Base-by-base conservation (phyloP, 2,329 filamentous ascomycete genomes). In the Neofusicoccum laricinum region DNA sequence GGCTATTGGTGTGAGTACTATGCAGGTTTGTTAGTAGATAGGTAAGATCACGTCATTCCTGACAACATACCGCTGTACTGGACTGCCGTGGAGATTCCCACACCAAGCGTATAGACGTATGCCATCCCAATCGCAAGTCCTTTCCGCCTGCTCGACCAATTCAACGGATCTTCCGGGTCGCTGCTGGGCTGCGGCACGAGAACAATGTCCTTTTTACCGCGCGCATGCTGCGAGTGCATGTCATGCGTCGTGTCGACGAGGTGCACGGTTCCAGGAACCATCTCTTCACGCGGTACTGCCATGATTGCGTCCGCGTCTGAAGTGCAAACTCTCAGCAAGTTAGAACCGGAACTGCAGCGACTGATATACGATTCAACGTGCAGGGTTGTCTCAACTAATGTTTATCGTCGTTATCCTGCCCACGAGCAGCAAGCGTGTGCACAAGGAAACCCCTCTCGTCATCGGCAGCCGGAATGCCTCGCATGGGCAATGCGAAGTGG, bases 1-100 rank as follows among this genome's bases (percentile, higher is more conserved):
- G 8, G 77, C 77, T 40, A 85, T 81, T 4, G 79, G 78, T 2
- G 78, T 78, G 5, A 84, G 72, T 4, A 85, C 79, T 7, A 78
- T 2, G 8, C 34, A 30, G 12, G 6, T 30, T 30, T 30, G 17
- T 58, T 5, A 58, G 53, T 12, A 19, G 17, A 0, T 1, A 11
- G 3, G 36, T 30, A 19, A 8, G 30, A 3, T 25, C 7, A 2
- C 4, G 51, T 32, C 8, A 7, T 14, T 38, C 38, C 3, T 30
- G n/a, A n/a, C 34, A 11, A 58, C 53, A 19, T 30, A 58, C 53
- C 53, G 53, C 53, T 58, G 68, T 85, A 84, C 12, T 82, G 78
- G 3, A 80, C 76, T 1, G 82, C 78, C 17, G 76, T 75, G 3
- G 82, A 77, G 46, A 84, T 80, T 6, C 82, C 82, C 15, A 78